Evolutionary conservation across 2,329 filamentous ascomycete species (phyloP).

Genomic region (Purpureocillium lavendulum): DNA sequence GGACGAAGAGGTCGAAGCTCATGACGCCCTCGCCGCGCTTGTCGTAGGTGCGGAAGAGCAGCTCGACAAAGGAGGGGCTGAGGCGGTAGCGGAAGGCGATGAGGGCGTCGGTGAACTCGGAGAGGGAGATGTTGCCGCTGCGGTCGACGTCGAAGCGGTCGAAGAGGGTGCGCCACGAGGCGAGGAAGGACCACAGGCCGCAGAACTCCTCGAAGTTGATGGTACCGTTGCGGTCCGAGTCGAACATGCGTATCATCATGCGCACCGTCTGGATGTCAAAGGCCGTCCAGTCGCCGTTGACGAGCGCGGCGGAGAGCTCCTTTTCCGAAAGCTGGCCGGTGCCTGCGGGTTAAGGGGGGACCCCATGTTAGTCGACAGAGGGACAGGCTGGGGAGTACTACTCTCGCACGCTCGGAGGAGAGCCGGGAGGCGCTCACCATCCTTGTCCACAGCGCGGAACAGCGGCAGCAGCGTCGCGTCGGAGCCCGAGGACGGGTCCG

Average conservation of each 20-base stretch:
- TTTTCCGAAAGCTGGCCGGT: constrained; percentile 77
- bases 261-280: constrained; percentile 91
- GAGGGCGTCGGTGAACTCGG: constrained; percentile 84
- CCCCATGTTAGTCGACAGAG: no score
- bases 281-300: constrained; percentile 91
- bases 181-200: constrained; percentile 90
- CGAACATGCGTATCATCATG: constrained; percentile 99
- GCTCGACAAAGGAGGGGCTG: constrained; percentile 71
- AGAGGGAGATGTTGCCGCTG: constrained; percentile 75
- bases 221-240: constrained; percentile 78
- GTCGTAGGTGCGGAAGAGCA: constrained; percentile 86
- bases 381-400: no score
- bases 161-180: constrained; percentile 88
- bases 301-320: constrained; percentile 81
- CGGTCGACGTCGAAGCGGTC: constrained; percentile 89
- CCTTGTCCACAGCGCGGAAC: constrained; percentile 85
- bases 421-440: constrained; percentile 36
- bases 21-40: constrained; percentile 62
- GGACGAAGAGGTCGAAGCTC: constrained; percentile 95
- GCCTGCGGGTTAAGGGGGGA: constrained; percentile 29
- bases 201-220: constrained; percentile 97
- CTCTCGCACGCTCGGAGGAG: no score
- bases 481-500: constrained; percentile 38
- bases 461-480: constrained; percentile 74
- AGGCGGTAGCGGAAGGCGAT: constrained; percentile 91